Evolutionary conservation across 2,329 filamentous ascomycete genomes (phyloP).

Genomic region (Sporothrix humicola): DNA sequence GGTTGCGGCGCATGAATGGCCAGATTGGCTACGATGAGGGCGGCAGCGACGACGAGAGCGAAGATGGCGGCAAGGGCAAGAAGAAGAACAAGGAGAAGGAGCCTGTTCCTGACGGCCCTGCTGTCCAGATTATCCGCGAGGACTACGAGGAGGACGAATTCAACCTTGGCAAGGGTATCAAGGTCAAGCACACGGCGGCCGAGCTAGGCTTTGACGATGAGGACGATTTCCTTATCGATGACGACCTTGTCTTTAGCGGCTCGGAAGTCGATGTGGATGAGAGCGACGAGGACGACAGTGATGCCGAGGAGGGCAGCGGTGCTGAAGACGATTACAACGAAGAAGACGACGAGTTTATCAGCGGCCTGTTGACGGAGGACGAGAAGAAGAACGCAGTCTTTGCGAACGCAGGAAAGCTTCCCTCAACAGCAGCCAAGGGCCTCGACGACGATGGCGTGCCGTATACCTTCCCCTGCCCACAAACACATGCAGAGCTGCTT

Average conservation of each 20-base stretch:
- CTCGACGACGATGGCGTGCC: conserved; percentile 66
- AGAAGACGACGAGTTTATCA: conserved; percentile 74
- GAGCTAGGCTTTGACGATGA: conserved; percentile 85
- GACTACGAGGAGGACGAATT: conserved; percentile 62
- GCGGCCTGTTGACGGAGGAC: conserved; percentile 66
- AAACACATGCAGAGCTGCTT: conserved; percentile 75
- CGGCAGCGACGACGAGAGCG: conserved; percentile 57
- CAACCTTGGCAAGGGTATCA: conserved; percentile 65
- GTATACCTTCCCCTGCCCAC: conserved; percentile 85
- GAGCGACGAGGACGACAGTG: conserved; percentile 56
- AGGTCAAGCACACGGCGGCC: conserved; percentile 60
- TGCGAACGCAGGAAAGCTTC: conserved; percentile 47
- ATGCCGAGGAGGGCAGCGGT: conserved; percentile 44
- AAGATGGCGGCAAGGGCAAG: conserved; percentile 52
- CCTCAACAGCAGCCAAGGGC: conserved; percentile 10
- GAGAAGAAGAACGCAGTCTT: conserved; percentile 62
- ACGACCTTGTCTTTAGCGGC: conserved; percentile 82
- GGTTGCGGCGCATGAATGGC: conserved; percentile 85
- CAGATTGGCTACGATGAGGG: conserved; percentile 65
- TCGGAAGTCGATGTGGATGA: conserved; percentile 68
- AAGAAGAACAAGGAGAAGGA: conserved; percentile 61
- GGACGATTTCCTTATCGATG: conserved; percentile 90
- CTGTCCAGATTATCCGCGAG: conserved; percentile 40
- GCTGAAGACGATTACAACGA: conserved; percentile 44
- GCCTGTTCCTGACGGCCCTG: conserved; percentile 4